Evolutionary conservation across 2,329 filamentous ascomycete genomes (phyloP).

Genomic region (Zymoseptoria passerinii): DNA sequence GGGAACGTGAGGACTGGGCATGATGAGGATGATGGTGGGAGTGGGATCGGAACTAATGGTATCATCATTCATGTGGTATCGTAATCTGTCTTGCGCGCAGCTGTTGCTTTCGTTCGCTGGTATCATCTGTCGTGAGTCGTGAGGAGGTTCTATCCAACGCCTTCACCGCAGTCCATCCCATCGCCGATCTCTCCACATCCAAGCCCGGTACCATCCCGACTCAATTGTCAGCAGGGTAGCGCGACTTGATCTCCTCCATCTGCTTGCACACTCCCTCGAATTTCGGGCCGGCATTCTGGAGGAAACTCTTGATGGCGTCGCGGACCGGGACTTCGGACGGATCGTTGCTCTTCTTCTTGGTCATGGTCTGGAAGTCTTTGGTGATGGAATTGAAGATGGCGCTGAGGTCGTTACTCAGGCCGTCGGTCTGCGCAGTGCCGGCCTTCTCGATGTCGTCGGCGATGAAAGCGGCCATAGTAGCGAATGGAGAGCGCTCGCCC

Average conservation of each 20-base stretch:
- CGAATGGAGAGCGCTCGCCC: neutral
- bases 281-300: neutral
- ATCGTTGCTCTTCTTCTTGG: neutral
- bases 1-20: too few species aligned
- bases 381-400: neutral
- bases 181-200: too few species aligned
- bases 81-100: too few species aligned
- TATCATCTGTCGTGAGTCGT: too few species aligned
- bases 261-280: neutral
- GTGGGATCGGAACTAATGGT: too few species aligned
- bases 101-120: too few species aligned
- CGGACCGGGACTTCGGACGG: neutral
- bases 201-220: too few species aligned
- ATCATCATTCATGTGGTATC: too few species aligned
- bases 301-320: neutral
- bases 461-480: neutral
- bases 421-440: neutral
- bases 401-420: neutral
- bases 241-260: neutral
- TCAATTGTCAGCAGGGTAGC: neutral
- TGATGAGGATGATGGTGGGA: too few species aligned
- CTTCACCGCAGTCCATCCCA: too few species aligned
- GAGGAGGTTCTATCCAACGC: too few species aligned
- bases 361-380: neutral
- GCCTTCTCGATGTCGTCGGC: neutral